phyloP scores from a whole-genome alignment of 192 early-diverging fungal species.

The Backusella parvicylindrica region DNA sequence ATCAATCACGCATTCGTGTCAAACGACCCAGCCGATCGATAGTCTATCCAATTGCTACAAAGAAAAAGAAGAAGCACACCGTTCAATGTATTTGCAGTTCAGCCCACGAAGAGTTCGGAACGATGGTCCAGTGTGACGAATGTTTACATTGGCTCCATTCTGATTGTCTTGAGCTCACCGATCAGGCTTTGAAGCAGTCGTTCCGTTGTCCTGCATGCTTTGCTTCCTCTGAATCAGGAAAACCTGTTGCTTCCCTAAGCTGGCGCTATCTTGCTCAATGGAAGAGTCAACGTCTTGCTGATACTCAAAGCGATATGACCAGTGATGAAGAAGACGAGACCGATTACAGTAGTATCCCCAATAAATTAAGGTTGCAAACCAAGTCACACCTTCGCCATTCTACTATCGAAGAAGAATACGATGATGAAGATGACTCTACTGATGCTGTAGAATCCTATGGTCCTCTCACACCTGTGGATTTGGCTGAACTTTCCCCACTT shows the following conservation, averaged over 20 bases:
- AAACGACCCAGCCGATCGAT: background rate
- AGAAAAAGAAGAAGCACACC: constrained; percentile 27
- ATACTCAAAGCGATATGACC: background rate
- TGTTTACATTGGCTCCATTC: constrained; percentile 72
- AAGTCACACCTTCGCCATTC: constrained; percentile 10
- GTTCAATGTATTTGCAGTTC: constrained; percentile 51
- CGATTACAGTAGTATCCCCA: background rate
- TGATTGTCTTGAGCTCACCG: constrained; percentile 59
- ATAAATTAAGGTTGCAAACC: constrained; percentile 12
- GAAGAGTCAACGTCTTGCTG: constrained; percentile 20
- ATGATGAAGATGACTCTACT: background rate
- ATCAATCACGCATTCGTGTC: background rate
- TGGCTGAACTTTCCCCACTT: background rate
- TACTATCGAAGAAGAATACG: background rate
- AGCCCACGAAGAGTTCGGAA: constrained; percentile 39
- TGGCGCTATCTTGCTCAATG: constrained; percentile 31
- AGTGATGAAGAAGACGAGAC: constrained; percentile 21
- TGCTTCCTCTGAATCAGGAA: background rate
- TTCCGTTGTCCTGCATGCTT: constrained; percentile 57
- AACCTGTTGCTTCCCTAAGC: constrained; percentile 5
- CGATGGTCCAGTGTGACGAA: constrained; percentile 76
- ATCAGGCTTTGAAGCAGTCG: constrained; percentile 50
- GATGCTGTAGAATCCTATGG: background rate
- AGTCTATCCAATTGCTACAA: background rate
- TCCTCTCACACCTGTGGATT: background rate